phyloP scores from a whole-genome alignment of 495 filamentous ascomycete genomes.

The Aspergillus olivimuriae region DNA sequence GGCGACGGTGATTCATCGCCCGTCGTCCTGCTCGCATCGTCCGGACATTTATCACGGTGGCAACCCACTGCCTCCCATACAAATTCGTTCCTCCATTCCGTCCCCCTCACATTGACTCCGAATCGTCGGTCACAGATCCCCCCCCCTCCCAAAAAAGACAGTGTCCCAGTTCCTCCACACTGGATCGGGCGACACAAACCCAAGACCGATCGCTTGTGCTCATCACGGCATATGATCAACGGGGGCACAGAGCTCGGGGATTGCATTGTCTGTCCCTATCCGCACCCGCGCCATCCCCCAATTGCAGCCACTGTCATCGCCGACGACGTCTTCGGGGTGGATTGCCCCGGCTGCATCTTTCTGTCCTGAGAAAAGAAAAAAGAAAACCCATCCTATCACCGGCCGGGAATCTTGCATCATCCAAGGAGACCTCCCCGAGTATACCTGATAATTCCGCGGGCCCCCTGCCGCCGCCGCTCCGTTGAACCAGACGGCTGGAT shows the following conservation, averaged over 20 bases:
- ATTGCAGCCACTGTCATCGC: conserved; percentile 13
- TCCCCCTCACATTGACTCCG: conserved; percentile 2
- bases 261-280: conserved; percentile 14
- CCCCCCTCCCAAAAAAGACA: conserved; percentile 4
- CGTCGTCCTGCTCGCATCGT: conserved; percentile 6
- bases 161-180: conserved; percentile 5
- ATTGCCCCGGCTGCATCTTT: neutral
- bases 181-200: conserved; percentile 13
- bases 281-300: conserved; percentile 5
- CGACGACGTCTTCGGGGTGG: conserved; percentile 5
- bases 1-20: conserved; percentile 6
- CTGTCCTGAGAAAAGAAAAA: no score
- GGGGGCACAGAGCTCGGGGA: conserved; percentile 5
- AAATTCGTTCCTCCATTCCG: conserved; percentile 5
- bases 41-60: conserved; percentile 27
- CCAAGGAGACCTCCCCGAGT: neutral
- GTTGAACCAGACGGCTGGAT: neutral
- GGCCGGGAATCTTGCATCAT: neutral
- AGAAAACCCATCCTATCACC: conserved; percentile 1
- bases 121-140: neutral
- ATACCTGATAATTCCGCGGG: neutral
- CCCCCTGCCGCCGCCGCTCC: no score
- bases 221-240: conserved; percentile 15
- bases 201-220: conserved; percentile 8
- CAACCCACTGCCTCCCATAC: conserved; percentile 12